These are phyloP conservation scores for Aspergillus hancockii DNA, from an alignment of 495 filamentous ascomycete species.

Conservation along the genomic window DNA sequence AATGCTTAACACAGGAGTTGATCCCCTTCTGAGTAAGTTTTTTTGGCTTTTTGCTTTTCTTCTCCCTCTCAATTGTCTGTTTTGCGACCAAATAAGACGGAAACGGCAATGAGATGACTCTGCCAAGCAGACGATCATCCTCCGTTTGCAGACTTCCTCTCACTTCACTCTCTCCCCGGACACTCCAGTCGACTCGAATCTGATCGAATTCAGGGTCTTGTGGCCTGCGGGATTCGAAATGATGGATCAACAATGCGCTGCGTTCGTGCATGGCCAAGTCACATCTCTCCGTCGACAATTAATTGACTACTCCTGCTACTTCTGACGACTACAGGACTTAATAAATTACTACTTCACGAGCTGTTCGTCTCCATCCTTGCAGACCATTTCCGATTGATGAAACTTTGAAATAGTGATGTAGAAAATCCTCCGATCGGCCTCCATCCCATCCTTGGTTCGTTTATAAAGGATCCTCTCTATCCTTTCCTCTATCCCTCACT, in stretches of 20 bases:
- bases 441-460: neutral
- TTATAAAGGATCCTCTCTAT: neutral
- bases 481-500: neutral
- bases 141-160: constrained; percentile 10
- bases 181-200: neutral
- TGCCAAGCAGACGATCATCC: constrained; percentile 3
- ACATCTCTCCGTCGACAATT: neutral
- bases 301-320: neutral
- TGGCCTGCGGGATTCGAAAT: too few species aligned
- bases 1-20: too few species aligned
- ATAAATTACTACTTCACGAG: constrained; percentile 1
- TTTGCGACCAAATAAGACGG: neutral
- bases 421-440: constrained; percentile 1
- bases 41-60: neutral
- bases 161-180: constrained; percentile 6
- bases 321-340: constrained; percentile 1
- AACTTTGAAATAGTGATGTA: neutral
- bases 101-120: neutral
- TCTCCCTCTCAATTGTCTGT: neutral
- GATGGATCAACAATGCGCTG: constrained; percentile 5
- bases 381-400: constrained; percentile 1
- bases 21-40: neutral
- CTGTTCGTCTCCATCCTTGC: neutral
- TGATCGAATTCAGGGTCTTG: neutral
- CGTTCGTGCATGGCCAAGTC: neutral